Evolutionary conservation across 495 filamentous ascomycete species (phyloP).

Genomic region (Aspergillus kassunensis): DNA sequence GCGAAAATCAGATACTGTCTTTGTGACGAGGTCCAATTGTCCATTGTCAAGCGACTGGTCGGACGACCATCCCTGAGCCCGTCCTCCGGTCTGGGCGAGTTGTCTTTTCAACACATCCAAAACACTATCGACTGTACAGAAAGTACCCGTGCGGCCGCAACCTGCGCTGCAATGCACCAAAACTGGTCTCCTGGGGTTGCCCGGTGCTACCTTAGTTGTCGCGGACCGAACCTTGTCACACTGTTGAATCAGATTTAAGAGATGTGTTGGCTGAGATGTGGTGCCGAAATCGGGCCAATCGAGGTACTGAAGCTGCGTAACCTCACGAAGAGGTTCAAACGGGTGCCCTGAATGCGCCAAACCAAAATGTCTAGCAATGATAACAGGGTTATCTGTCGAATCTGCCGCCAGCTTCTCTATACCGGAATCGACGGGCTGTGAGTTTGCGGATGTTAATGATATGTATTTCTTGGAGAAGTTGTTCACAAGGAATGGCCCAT

Average conservation of each 20-base stretch:
- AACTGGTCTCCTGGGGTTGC: conserved; percentile 58
- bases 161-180: conserved; percentile 95
- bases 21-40: conserved; percentile 71
- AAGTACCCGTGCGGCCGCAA: conserved; percentile 91
- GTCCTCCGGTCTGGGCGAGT: conserved; percentile 26
- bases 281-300: conserved; percentile 96
- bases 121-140: conserved; percentile 93
- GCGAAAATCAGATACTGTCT: conserved; percentile 85
- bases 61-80: conserved; percentile 27
- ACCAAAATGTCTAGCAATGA: conserved; percentile 83
- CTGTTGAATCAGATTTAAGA: conserved; percentile 82
- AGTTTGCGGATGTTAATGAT: conserved; percentile 55
- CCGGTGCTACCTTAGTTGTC: conserved; percentile 31
- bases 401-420: conserved; percentile 10
- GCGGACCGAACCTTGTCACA: conserved; percentile 55
- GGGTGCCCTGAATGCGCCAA: conserved; percentile 72
- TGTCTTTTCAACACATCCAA: conserved; percentile 90
- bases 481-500: conserved; percentile 75
- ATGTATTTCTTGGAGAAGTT: conserved; percentile 75
- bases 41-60: conserved; percentile 52
- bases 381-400: conserved; percentile 38
- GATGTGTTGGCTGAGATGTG: conserved; percentile 80
- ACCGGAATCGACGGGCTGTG: conserved; percentile 6
- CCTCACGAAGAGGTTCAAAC: conserved; percentile 83
- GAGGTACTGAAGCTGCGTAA: conserved; percentile 92